Evolutionary conservation across 331 rosid genomes (phyloP), one percentile per base, ranked within the genome.

Genomic region (Quercus phellos): DNA sequence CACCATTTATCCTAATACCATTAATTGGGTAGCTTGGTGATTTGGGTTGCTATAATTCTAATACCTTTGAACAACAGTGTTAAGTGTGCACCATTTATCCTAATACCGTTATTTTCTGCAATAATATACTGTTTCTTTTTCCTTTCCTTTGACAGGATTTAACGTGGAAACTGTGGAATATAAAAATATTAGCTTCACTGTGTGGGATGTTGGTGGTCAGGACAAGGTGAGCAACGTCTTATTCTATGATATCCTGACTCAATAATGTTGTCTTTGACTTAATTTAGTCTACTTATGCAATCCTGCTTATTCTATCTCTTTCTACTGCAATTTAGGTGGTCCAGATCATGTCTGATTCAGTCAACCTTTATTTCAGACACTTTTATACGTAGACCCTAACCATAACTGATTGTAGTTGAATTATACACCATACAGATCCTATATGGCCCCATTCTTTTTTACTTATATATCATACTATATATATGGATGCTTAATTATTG

Each of bases 171-270:
- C 90, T 55, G 94, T 90, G 78, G 94, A 87, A 79, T 90, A 90
- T 66, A 90, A 84, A 78, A 90, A 88, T 87, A 90, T 90, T 35
- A 90, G 94, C 89, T 88, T 90, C 86, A 90, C 91, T 3, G 91
- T 90, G 64, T 90, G 91, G 94, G 94, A 88, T 88, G 94, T 90
- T 59, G 94, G 94, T 54, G 94, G 91, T 84, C 91, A 90, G 77
- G 94, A 88, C 72, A 88, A 88, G 91, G 94, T 81, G 61, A 61
- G 68, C 60, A 35, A 29, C 79, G 63, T 73, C 22, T 68, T 51
- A 38, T 50, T 60, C 21, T 16, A 46, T 5, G 72, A 29, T 63
- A 26, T 32, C 9, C 19, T 42, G 24, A 21, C 46, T 68, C 34
- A 8, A 6, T 77, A 42, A 55, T 38, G 24, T 29, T 55, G 12